phyloP scores from a whole-genome alignment of 2,329 filamentous ascomycete species.

The Alternaria ventricosa region DNA sequence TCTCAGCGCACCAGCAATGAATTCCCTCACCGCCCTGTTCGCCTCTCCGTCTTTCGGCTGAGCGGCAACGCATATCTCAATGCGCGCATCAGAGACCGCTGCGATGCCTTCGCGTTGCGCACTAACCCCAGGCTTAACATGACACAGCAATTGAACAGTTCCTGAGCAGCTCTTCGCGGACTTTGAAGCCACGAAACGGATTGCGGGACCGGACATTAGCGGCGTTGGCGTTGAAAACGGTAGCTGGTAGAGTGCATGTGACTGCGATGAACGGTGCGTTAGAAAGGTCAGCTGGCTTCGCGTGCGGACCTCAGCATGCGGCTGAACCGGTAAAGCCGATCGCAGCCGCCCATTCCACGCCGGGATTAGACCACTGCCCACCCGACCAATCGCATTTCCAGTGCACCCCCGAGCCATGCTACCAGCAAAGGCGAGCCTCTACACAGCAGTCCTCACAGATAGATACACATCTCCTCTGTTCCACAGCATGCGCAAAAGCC shows the following conservation, averaged over 20 bases:
- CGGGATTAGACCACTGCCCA: background rate
- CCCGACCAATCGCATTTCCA: background rate
- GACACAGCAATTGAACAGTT: conserved; percentile 66
- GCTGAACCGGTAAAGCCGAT: conserved; percentile 10
- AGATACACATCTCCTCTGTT: background rate
- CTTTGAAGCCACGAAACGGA: conserved; percentile 39
- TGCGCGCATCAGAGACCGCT: conserved; percentile 61
- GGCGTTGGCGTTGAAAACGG: background rate
- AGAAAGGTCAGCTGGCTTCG: conserved; percentile 18
- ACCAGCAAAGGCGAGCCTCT: background rate
- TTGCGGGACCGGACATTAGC: conserved; percentile 20
- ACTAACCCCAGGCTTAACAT: conserved; percentile 70
- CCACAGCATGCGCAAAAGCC: background rate
- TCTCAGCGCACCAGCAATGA: conserved; percentile 67
- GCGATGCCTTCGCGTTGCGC: conserved; percentile 67
- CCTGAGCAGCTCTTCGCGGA: conserved; percentile 15
- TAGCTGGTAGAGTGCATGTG: background rate
- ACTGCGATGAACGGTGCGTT: background rate
- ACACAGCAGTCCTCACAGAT: background rate
- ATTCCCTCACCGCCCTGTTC: conserved; percentile 68
- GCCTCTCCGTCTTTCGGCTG: conserved; percentile 71
- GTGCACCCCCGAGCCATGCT: background rate
- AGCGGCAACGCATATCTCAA: conserved; percentile 71
- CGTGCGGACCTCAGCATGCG: background rate
- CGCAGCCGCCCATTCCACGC: conserved; percentile 9